Evolutionary conservation across 768 basidiomycete genomes (phyloP).

Genomic region (Holtermannia corniformis): DNA sequence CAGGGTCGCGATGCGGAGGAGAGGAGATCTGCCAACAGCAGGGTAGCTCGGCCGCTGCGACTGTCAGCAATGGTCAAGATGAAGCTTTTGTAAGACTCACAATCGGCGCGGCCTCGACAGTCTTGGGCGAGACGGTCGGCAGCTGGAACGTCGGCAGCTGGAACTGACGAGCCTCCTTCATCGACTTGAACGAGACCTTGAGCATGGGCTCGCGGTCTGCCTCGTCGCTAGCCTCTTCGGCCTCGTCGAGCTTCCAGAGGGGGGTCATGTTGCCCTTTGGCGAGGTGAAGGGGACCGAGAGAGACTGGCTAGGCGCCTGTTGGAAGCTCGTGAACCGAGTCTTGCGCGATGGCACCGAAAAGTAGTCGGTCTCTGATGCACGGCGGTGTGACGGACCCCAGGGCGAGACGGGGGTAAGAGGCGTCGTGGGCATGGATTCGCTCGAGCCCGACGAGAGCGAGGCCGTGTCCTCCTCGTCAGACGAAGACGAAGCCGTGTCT

Average conservation of each 20-base stretch:
- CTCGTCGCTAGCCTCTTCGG: neutral
- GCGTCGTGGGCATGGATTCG: neutral
- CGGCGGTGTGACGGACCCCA: neutral
- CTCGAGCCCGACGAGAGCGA: neutral
- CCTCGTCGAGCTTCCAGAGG: neutral
- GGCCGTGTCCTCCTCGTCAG: too few relatives aligned
- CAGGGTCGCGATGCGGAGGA: neutral
- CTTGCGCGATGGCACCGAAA: neutral
- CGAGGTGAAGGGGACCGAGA: neutral
- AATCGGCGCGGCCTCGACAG: too few relatives aligned
- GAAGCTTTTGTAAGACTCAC: too few relatives aligned
- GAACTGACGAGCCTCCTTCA: slow-evolving; percentile 44
- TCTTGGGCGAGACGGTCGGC: too few relatives aligned
- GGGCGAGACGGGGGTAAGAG: neutral
- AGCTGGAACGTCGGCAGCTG: too few relatives aligned
- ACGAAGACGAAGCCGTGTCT: neutral
- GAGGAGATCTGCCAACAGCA: neutral
- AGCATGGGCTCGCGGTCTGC: slow-evolving; percentile 50
- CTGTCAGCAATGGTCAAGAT: too few relatives aligned
- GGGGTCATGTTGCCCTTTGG: neutral
- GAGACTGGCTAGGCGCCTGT: too few relatives aligned
- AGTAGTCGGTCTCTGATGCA: neutral
- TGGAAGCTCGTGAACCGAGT: neutral
- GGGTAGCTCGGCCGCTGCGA: too few relatives aligned
- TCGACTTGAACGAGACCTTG: slow-evolving; percentile 70